Conservation (phyloP, 306 rosid species). For the Sphenostylis stenocarpa region DNA sequence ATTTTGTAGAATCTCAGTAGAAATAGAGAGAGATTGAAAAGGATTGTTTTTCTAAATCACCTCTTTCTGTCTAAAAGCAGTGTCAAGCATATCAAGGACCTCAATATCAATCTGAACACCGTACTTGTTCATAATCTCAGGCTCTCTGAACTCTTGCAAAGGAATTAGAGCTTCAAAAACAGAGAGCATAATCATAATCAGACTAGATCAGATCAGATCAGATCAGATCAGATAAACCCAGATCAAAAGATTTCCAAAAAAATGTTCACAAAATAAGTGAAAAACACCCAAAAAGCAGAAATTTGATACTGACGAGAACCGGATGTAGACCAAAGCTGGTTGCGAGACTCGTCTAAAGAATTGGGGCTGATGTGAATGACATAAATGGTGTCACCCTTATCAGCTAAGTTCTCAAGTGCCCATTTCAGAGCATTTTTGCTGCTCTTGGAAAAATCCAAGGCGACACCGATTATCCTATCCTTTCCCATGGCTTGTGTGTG, state of each 20-base stretch:
- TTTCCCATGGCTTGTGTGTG: slow-evolving; percentile 51
- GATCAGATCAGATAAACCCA: background rate
- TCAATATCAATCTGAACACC: slow-evolving; percentile 61
- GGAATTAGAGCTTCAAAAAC: slow-evolving; percentile 73
- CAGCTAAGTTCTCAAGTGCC: slow-evolving; percentile 80
- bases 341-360: slow-evolving; percentile 46
- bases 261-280: background rate
- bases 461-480: slow-evolving; percentile 79
- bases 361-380: slow-evolving; percentile 61
- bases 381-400: slow-evolving; percentile 78
- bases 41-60: slow-evolving; percentile 23
- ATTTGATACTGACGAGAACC: slow-evolving; percentile 67
- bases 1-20: background rate
- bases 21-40: too few relatives aligned
- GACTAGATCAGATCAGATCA: slow-evolving; percentile 10
- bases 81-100: slow-evolving; percentile 82
- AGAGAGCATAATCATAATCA: background rate
- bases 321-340: slow-evolving; percentile 56
- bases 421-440: slow-evolving; percentile 89
- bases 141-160: slow-evolving; percentile 67
- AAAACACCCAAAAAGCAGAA: background rate
- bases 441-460: slow-evolving; percentile 83
- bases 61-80: slow-evolving; percentile 76
- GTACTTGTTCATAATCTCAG: slow-evolving; percentile 64
- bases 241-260: background rate